Percentiles rank a stretch among this genome's conserved stretches.
These are phyloP conservation scores for Heterobasidion occidentale DNA, from an alignment of 1,284 basidiomycete species.

Conservation along the genomic window DNA sequence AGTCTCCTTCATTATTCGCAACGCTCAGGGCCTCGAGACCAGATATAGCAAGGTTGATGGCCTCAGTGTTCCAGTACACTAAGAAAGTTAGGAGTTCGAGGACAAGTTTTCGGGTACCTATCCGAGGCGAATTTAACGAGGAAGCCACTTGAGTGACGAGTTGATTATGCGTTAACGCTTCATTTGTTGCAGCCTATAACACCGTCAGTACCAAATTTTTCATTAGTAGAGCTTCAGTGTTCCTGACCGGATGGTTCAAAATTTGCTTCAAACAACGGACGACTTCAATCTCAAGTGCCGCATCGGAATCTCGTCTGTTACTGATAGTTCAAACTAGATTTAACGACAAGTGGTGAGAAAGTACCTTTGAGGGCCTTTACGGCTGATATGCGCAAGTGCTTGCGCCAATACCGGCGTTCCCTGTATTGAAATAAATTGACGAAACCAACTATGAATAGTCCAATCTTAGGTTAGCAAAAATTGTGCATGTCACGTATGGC, in stretches of 20 bases:
- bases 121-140: conserved; percentile 78
- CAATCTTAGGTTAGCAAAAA: not conserved
- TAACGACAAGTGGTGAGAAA: conserved; percentile 3
- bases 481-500: not conserved
- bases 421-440: conserved; percentile 69
- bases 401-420: conserved; percentile 85
- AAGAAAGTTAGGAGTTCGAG: conserved; percentile 71
- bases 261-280: conserved; percentile 83
- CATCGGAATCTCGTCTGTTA: conserved; percentile 58
- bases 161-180: conserved; percentile 72
- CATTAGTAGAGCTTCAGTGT: not conserved
- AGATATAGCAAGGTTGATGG: conserved; percentile 46
- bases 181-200: conserved; percentile 62
- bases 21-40: conserved; percentile 63
- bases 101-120: conserved; percentile 76
- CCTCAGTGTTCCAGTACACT: conserved; percentile 51
- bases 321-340: too few relatives aligned
- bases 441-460: conserved; percentile 60
- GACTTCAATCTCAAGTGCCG: conserved; percentile 80
- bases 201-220: not conserved
- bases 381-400: conserved; percentile 68
- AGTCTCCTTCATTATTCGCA: conserved; percentile 47
- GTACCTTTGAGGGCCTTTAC: conserved; percentile 57
- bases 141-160: conserved; percentile 81
- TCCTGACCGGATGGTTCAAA: conserved; percentile 6